A percentile compares a stretch with the other conserved stretches of the same genome.
Evolutionary conservation across 805 yeast species (phyloP).

Genomic region (Suhomyces pyralidae): DNA sequence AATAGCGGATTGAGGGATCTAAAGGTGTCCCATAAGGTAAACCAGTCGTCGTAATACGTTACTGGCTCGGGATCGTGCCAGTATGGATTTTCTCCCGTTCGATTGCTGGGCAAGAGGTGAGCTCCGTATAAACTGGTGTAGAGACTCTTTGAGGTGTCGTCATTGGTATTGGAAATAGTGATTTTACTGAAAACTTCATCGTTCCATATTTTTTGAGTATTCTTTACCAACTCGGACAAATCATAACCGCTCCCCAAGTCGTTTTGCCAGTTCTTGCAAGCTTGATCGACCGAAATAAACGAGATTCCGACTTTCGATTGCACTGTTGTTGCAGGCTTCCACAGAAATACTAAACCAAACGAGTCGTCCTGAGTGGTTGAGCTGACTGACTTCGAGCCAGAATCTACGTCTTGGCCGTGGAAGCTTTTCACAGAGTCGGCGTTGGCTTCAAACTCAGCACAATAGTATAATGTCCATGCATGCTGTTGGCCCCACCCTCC

Average conservation of each 20-base stretch:
- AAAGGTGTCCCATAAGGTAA: constrained; percentile 39
- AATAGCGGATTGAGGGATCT: constrained; percentile 31
- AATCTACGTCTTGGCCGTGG: constrained; percentile 1
- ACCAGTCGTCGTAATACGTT: constrained; percentile 34
- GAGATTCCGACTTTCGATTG: constrained; percentile 27
- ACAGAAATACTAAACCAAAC: constrained; percentile 23
- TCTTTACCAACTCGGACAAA: constrained; percentile 9
- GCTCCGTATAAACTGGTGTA: constrained; percentile 28
- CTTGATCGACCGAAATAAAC: constrained; percentile 25
- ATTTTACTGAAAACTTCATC: constrained; percentile 24
- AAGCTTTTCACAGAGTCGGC: constrained; percentile 15
- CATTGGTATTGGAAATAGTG: constrained; percentile 10
- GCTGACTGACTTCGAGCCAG: background rate
- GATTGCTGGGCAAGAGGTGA: constrained; percentile 28
- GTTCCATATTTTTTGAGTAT: constrained; percentile 18
- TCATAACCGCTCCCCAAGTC: constrained; percentile 17
- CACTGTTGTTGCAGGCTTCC: constrained; percentile 10
- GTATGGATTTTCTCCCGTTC: constrained; percentile 30
- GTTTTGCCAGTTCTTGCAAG: constrained; percentile 19
- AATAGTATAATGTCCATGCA: constrained; percentile 27
- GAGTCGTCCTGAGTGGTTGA: constrained; percentile 14
- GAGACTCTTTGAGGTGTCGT: constrained; percentile 11
- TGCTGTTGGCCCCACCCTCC: constrained; percentile 33
- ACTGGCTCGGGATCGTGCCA: constrained; percentile 15
- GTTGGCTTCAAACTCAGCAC: constrained; percentile 23